Conservation (phyloP, 148 eudicot genomes). For the Cornus suecica region DNA sequence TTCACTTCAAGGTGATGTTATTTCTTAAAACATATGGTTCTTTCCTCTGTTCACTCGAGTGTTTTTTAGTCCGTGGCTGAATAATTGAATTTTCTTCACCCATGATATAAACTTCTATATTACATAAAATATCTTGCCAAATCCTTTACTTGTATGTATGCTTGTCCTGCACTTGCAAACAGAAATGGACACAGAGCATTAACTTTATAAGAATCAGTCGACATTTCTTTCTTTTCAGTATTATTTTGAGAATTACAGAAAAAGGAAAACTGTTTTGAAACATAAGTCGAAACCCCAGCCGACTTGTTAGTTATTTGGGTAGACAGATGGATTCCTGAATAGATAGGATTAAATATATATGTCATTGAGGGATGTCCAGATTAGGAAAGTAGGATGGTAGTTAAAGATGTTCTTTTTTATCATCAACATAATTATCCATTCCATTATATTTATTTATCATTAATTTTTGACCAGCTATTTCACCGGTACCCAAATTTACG, state of each 20-base stretch:
- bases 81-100: neutral
- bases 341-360: neutral
- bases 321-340: neutral
- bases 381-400: neutral
- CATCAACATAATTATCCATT: neutral
- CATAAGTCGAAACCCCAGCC: neutral
- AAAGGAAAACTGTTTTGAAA: neutral
- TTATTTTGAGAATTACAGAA: neutral
- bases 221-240: neutral
- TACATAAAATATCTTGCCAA: neutral
- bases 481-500: constrained; percentile 49
- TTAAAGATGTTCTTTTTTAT: neutral
- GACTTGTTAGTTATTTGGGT: neutral
- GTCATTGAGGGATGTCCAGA: neutral
- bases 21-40: neutral
- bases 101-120: neutral
- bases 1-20: neutral
- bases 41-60: neutral
- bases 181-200: neutral
- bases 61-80: neutral
- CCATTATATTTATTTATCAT: neutral
- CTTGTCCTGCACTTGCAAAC: neutral
- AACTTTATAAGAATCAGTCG: neutral
- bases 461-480: constrained; percentile 36
- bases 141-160: neutral